Percentiles rank a stretch among this genome's conserved stretches.
Conservation (phyloP, 2,329 filamentous ascomycete genomes). For the Balansia obtecta region DNA sequence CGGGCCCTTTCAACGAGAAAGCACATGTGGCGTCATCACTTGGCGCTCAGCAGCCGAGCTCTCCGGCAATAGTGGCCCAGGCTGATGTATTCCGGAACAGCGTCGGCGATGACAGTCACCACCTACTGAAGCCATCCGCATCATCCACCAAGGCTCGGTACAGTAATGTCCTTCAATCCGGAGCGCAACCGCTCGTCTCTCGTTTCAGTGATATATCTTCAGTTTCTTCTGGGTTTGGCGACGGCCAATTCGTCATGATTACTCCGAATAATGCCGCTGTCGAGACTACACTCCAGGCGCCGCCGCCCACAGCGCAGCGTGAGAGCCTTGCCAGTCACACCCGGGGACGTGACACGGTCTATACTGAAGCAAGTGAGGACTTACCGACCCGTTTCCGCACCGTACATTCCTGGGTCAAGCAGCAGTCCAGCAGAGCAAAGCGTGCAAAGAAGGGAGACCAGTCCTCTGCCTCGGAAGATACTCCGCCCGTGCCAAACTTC, state of each 20-base stretch:
- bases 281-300: conserved; percentile 9
- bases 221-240: conserved; percentile 51
- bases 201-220: conserved; percentile 43
- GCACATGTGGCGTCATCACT: neutral
- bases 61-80: conserved; percentile 6
- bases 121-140: conserved; percentile 3
- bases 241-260: conserved; percentile 42
- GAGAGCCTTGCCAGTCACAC: conserved; percentile 5
- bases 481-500: conserved; percentile 28
- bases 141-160: conserved; percentile 8
- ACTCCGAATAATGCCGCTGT: conserved; percentile 4
- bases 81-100: conserved; percentile 7
- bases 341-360: conserved; percentile 33
- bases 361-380: conserved; percentile 41
- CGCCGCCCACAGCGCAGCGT: conserved; percentile 5
- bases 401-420: conserved; percentile 51
- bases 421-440: conserved; percentile 44
- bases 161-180: conserved; percentile 6
- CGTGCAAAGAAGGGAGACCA: conserved; percentile 28
- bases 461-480: conserved; percentile 9
- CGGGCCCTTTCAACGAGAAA: conserved; percentile 8
- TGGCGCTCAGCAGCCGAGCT: neutral
- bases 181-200: conserved; percentile 15
- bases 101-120: neutral
- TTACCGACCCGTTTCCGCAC: conserved; percentile 42